phyloP scores from a whole-genome alignment of 179 eudicot species.

The Beta lomatogona region DNA sequence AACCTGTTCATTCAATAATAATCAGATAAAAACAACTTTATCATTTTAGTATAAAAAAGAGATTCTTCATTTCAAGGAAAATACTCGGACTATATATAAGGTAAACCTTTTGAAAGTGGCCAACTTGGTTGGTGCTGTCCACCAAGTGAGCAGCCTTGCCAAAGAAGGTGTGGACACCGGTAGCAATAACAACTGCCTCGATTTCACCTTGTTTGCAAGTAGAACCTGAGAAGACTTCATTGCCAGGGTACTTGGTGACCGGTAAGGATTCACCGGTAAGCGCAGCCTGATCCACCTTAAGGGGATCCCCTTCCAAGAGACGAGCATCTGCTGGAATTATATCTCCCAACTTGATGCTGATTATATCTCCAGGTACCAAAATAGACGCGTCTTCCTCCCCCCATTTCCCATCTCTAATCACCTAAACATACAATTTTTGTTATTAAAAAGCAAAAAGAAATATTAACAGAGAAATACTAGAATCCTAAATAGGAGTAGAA shows the following conservation, averaged over 20 bases:
- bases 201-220: slow-evolving; percentile 94
- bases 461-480: not conserved
- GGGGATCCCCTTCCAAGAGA: slow-evolving; percentile 80
- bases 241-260: slow-evolving; percentile 65
- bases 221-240: slow-evolving; percentile 75
- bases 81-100: too few relatives aligned
- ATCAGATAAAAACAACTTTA: not conserved
- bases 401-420: slow-evolving; percentile 89
- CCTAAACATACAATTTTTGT: slow-evolving; percentile 26
- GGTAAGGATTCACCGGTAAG: slow-evolving; percentile 88
- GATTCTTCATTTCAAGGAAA: not conserved
- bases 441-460: not conserved
- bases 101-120: slow-evolving; percentile 78
- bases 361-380: slow-evolving; percentile 84
- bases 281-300: slow-evolving; percentile 91
- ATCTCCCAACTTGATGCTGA: slow-evolving; percentile 84
- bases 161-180: slow-evolving; percentile 87
- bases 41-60: not conserved
- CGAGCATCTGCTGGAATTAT: slow-evolving; percentile 95
- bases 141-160: slow-evolving; percentile 97
- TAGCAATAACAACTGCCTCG: slow-evolving; percentile 86
- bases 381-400: slow-evolving; percentile 76
- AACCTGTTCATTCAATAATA: slow-evolving; percentile 40
- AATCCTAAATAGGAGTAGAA: too few relatives aligned
- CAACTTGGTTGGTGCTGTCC: slow-evolving; percentile 77